A percentile compares a stretch with the other conserved stretches of the same genome.
Conservation (phyloP, 345 rosid genomes). For the Citrus sinensis region DVS_A1.0 CM039163.1:39335001-39335500, state of each 20-base stretch:
- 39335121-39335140: slow-evolving; percentile 53
- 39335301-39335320: slow-evolving; percentile 46
- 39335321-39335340: slow-evolving; percentile 58
- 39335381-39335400: slow-evolving; percentile 69
- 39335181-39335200: slow-evolving; percentile 39
- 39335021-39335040: slow-evolving; percentile 66
- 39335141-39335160: slow-evolving; percentile 38
- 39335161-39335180: slow-evolving; percentile 51
- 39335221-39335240: too few relatives aligned
- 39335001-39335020: slow-evolving; percentile 32
- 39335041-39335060: slow-evolving; percentile 68
- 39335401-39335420: slow-evolving; percentile 68
- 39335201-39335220: slow-evolving; percentile 6
- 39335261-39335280: slow-evolving; percentile 48
- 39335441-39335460: slow-evolving; percentile 42
- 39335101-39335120: slow-evolving; percentile 56
- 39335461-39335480: background rate
- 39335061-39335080: slow-evolving; percentile 60
- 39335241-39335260: slow-evolving; percentile 32
- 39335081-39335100: slow-evolving; percentile 54
- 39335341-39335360: slow-evolving; percentile 55
- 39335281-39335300: slow-evolving; percentile 40
- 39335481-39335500: too few relatives aligned
- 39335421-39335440: slow-evolving; percentile 48
- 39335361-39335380: slow-evolving; percentile 45